phyloP scores from a whole-genome alignment of 352 stramenopile species.

The Phytophthora uliginosa region DNA sequence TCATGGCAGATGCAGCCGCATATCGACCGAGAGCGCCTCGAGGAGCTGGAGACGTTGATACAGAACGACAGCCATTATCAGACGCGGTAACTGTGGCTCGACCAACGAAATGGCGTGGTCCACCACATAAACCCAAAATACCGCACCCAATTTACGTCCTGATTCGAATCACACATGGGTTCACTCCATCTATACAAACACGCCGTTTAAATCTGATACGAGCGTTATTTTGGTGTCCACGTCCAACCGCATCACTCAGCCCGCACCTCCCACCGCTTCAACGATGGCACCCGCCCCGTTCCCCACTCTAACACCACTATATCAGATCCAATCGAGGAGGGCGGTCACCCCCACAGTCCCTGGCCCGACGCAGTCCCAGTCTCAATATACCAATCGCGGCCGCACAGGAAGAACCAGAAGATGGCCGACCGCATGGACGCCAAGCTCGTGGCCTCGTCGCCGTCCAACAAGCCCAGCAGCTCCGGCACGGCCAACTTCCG shows the following conservation, averaged over 20 bases:
- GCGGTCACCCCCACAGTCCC: constrained; percentile 16
- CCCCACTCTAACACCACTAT: not conserved
- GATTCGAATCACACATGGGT: constrained; percentile 33
- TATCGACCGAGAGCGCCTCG: constrained; percentile 66
- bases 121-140: not conserved
- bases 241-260: not conserved
- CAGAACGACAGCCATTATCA: constrained; percentile 73
- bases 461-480: constrained; percentile 53
- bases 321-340: not conserved
- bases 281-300: constrained; percentile 25
- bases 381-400: constrained; percentile 31
- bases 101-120: constrained; percentile 1
- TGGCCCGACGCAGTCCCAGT: constrained; percentile 8
- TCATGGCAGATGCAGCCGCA: constrained; percentile 91
- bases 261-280: constrained; percentile 11
- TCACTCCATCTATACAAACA: constrained; percentile 24
- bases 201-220: constrained; percentile 30
- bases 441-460: constrained; percentile 60
- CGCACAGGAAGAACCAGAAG: constrained; percentile 25
- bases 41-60: constrained; percentile 72
- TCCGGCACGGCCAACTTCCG: constrained; percentile 77
- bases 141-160: constrained; percentile 5
- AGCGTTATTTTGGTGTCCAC: constrained; percentile 17
- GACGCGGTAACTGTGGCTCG: not conserved
- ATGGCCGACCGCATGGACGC: constrained; percentile 44